phyloP scores from a whole-genome alignment of 2,329 filamentous ascomycete genomes.

The Sclerotinia nivalis region DNA sequence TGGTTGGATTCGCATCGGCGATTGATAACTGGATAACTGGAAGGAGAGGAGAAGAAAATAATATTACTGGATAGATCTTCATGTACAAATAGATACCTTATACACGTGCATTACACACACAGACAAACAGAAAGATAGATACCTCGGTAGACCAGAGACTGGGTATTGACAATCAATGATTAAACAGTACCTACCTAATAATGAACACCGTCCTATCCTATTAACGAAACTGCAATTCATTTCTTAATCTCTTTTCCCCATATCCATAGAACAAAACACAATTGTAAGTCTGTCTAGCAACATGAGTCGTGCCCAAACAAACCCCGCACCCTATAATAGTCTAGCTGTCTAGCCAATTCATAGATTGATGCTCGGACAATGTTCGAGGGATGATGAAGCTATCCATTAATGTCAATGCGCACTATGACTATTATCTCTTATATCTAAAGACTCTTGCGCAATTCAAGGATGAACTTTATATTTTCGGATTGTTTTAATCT shows the following conservation, averaged over 20 bases:
- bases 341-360: background rate
- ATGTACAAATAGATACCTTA: conserved; percentile 3
- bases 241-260: too few relatives aligned
- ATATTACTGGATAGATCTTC: background rate
- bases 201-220: conserved; percentile 1
- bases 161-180: background rate
- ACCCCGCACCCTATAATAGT: too few relatives aligned
- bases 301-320: too few relatives aligned
- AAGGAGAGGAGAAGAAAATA: background rate
- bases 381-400: background rate
- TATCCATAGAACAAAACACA: background rate
- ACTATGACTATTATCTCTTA: background rate
- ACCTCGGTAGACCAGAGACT: background rate
- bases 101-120: background rate
- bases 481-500: background rate
- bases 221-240: background rate
- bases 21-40: background rate
- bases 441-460: background rate
- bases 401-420: background rate
- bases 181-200: background rate
- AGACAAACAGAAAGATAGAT: background rate
- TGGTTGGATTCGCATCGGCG: too few relatives aligned
- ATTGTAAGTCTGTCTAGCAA: background rate
- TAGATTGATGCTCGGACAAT: background rate
- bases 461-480: background rate